Percentiles rank a stretch among this genome's conserved stretches.
These are phyloP conservation scores for Eleusine indica DNA, from an alignment of 176 grass and related monocot genomes.

Conservation along the genomic window DNA sequence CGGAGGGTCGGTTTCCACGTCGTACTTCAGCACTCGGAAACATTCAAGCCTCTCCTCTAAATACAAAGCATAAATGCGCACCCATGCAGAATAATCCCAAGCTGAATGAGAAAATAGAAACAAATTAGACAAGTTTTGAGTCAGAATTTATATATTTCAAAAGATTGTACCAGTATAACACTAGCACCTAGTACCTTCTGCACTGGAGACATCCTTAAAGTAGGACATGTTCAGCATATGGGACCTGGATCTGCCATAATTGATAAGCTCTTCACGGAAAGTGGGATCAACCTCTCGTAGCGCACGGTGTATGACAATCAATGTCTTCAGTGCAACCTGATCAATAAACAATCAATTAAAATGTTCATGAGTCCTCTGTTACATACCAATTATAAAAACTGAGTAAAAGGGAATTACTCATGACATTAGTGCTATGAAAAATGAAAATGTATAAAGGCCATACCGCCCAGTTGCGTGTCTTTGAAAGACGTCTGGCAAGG, in stretches of 20 bases:
- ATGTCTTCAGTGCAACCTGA: conserved; percentile 96
- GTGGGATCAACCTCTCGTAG: conserved; percentile 94
- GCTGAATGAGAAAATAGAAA: conserved; percentile 56
- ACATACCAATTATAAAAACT: neutral
- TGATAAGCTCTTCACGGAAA: conserved; percentile 94
- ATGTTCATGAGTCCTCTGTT: conserved; percentile 2
- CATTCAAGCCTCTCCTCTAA: conserved; percentile 99
- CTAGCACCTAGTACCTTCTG: conserved; percentile 66
- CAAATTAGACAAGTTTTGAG: conserved; percentile 37
- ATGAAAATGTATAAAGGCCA: neutral
- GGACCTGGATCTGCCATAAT: conserved; percentile 90
- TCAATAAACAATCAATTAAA: conserved; percentile 29
- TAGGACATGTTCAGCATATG: conserved; percentile 99
- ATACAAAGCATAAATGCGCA: conserved; percentile 91
- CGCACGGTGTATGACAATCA: conserved; percentile 96
- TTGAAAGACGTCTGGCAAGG: conserved; percentile 94
- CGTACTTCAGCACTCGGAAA: conserved; percentile 92
- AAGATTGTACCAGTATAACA: conserved; percentile 20
- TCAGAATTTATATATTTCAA: conserved; percentile 30
- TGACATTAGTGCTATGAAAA: conserved; percentile 3
- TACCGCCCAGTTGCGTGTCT: conserved; percentile 98
- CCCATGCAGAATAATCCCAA: conserved; percentile 99
- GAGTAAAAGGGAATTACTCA: conserved; percentile 10
- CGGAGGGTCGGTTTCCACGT: conserved; percentile 88
- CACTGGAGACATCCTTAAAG: conserved; percentile 98